phyloP scores from a whole-genome alignment of 2,329 filamentous ascomycete species.

The Chaetomiaceae sp. region DNA sequence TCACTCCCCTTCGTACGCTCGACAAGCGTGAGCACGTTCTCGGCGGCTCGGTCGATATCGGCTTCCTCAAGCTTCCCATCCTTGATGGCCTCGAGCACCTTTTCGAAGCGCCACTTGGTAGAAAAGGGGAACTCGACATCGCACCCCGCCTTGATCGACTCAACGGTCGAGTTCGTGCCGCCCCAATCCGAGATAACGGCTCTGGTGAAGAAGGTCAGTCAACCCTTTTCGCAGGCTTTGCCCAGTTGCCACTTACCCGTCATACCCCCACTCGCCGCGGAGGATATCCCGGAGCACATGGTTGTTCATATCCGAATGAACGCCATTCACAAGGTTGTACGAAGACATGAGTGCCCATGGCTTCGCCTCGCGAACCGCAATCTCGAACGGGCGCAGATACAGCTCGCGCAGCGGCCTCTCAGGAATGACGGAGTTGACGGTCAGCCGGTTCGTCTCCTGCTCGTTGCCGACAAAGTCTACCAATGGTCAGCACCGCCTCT shows the following conservation, averaged over 20 bases:
- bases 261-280: conserved; percentile 58
- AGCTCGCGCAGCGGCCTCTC: conserved; percentile 65
- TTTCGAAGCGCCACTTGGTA: conserved; percentile 51
- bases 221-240: conserved; percentile 9
- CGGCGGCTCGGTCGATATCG: conserved; percentile 54
- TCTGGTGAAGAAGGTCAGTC: conserved; percentile 33
- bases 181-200: conserved; percentile 58
- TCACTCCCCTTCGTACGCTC: conserved; percentile 59
- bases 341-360: conserved; percentile 67
- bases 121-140: conserved; percentile 57
- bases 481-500: conserved; percentile 12
- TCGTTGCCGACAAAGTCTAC: conserved; percentile 67
- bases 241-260: conserved; percentile 41
- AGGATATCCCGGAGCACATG: conserved; percentile 54
- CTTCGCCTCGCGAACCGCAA: conserved; percentile 63
- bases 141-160: conserved; percentile 52
- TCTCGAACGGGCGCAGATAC: conserved; percentile 72
- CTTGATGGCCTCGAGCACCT: conserved; percentile 50
- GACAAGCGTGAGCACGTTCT: conserved; percentile 56
- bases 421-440: conserved; percentile 59
- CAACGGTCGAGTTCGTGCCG: conserved; percentile 52
- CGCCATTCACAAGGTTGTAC: conserved; percentile 63
- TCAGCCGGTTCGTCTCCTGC: conserved; percentile 64
- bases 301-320: conserved; percentile 55
- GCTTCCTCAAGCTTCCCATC: conserved; percentile 44